phyloP scores from a whole-genome alignment of 768 basidiomycete genomes.

The Boletellus sp. region DNA sequence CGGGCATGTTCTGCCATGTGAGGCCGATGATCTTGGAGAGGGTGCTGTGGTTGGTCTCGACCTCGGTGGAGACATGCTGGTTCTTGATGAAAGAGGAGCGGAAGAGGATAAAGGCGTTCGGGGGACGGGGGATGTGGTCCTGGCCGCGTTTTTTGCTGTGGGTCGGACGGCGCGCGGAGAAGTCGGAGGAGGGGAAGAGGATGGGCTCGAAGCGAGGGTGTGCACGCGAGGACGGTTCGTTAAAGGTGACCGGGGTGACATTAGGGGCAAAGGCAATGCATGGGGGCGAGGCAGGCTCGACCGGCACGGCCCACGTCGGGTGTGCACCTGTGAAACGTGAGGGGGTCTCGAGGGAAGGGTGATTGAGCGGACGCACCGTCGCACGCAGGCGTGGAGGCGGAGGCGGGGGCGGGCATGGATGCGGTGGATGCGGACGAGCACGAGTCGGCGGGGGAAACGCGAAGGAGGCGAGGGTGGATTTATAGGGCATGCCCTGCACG shows the following conservation, averaged over 20 bases:
- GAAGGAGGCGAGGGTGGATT: conserved; percentile 23
- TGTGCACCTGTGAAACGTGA: conserved; percentile 34
- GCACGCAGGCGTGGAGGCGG: conserved; percentile 6
- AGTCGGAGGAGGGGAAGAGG: conserved; percentile 53
- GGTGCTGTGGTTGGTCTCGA: conserved; percentile 81
- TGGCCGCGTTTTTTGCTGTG: conserved; percentile 70
- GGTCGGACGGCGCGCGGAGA: conserved; percentile 40
- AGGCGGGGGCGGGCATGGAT: too few species aligned
- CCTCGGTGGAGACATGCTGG: conserved; percentile 70
- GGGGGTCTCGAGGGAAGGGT: conserved; percentile 50
- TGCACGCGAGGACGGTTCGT: conserved; percentile 40
- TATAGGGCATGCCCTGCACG: conserved; percentile 31
- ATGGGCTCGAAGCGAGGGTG: conserved; percentile 41
- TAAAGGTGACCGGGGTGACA: conserved; percentile 56
- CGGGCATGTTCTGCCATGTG: conserved; percentile 76
- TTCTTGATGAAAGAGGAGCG: conserved; percentile 78
- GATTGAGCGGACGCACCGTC: conserved; percentile 25
- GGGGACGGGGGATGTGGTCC: conserved; percentile 78
- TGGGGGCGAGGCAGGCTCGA: conserved; percentile 37
- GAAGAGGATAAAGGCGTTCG: conserved; percentile 86
- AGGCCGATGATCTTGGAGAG: conserved; percentile 82
- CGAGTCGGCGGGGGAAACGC: conserved; percentile 24
- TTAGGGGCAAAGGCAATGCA: conserved; percentile 56
- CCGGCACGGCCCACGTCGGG: conserved; percentile 44
- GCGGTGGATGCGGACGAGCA: too few species aligned